A percentile compares a stretch with the other conserved stretches of the same genome.
Evolutionary conservation across 1,284 basidiomycete species (phyloP).

Genomic region (Cryptococcus sp.): DNA sequence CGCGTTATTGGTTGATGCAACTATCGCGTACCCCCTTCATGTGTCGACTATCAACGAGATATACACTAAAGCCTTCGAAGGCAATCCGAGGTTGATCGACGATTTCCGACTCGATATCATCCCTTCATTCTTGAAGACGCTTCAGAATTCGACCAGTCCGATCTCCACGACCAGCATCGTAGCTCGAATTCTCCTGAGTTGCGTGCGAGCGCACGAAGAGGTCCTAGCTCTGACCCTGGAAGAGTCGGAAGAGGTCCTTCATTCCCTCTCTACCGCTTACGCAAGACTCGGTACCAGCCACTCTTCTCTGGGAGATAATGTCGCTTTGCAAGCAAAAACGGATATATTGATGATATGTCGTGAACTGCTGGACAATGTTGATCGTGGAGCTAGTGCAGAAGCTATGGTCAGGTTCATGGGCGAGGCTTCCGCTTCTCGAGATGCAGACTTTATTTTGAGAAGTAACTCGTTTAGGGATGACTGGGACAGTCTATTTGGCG

Average conservation of each 20-base stretch:
- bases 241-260: slow-evolving; percentile 31
- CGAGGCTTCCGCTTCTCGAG: background rate
- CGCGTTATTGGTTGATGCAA: slow-evolving; percentile 21
- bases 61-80: slow-evolving; percentile 10
- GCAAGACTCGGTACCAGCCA: slow-evolving; percentile 2
- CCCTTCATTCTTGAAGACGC: slow-evolving; percentile 5
- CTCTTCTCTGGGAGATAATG: background rate
- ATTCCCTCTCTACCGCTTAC: slow-evolving; percentile 28
- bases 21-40: slow-evolving; percentile 28
- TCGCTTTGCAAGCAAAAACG: slow-evolving; percentile 20
- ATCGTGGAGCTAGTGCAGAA: slow-evolving; percentile 14
- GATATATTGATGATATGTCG: slow-evolving; percentile 30
- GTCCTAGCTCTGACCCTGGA: slow-evolving; percentile 25
- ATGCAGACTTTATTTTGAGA: slow-evolving; percentile 3
- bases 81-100: slow-evolving; percentile 12
- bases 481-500: slow-evolving; percentile 13
- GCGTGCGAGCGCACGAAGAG: slow-evolving; percentile 31
- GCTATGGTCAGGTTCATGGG: slow-evolving; percentile 24
- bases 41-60: slow-evolving; percentile 17
- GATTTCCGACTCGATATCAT: slow-evolving; percentile 22
- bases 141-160: slow-evolving; percentile 17
- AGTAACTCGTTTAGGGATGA: slow-evolving; percentile 8
- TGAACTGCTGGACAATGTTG: slow-evolving; percentile 17
- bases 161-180: slow-evolving; percentile 5
- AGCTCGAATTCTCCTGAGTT: slow-evolving; percentile 12